Conservation (phyloP, 2,329 filamentous ascomycete species). For the Botryotinia calthae region DNA sequence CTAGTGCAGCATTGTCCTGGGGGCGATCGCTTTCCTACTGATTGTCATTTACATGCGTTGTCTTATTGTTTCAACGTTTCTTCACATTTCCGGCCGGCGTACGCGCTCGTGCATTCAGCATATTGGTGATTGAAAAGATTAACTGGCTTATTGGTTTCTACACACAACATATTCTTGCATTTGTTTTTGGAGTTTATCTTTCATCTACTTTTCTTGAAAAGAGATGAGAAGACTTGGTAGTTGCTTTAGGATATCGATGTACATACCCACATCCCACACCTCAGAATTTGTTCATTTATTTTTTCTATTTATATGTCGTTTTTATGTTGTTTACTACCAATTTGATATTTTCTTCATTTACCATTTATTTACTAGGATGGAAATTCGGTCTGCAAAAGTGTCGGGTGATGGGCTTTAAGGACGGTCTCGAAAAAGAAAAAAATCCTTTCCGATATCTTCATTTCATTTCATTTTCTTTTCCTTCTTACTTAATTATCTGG, state of each 20-base stretch:
- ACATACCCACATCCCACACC: neutral
- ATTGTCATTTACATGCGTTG: constrained; percentile 18
- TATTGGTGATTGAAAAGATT: constrained; percentile 18
- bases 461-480: constrained; percentile 3
- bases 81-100: constrained; percentile 17
- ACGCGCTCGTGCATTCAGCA: constrained; percentile 8
- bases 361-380: constrained; percentile 1
- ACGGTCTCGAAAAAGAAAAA: constrained; percentile 10
- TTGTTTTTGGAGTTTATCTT: constrained; percentile 9
- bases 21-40: constrained; percentile 17
- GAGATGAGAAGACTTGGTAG: constrained; percentile 11
- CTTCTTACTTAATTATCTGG: neutral
- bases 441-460: neutral
- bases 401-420: neutral
- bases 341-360: neutral
- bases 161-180: constrained; percentile 13
- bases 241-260: constrained; percentile 12
- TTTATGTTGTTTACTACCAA: neutral
- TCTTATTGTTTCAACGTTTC: constrained; percentile 15
- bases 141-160: constrained; percentile 10
- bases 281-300: neutral
- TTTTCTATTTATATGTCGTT: neutral
- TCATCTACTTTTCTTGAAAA: neutral
- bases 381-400: constrained; percentile 3
- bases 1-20: constrained; percentile 39